Conservation (phyloP, 2,329 filamentous ascomycete species). For the Verticillium isaacii region DNA sequence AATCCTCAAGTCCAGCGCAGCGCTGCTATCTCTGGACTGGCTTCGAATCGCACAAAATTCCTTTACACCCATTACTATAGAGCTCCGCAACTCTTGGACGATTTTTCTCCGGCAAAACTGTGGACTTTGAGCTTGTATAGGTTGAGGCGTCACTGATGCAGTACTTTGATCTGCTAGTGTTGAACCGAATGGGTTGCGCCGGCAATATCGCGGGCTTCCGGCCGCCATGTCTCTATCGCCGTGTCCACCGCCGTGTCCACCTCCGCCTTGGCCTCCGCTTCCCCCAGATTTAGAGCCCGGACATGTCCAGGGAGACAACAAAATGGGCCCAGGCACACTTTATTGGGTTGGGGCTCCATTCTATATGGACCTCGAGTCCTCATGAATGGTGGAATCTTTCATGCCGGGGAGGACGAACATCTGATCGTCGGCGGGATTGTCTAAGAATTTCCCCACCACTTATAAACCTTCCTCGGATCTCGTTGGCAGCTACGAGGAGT, state of each 20-base stretch:
- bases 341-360: background rate
- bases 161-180: background rate
- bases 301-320: background rate
- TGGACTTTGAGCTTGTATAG: too few relatives aligned
- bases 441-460: slow-evolving; percentile 1
- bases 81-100: too few relatives aligned
- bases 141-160: too few relatives aligned
- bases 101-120: too few relatives aligned
- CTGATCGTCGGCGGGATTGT: background rate
- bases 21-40: too few relatives aligned
- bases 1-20: too few relatives aligned
- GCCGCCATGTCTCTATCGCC: background rate
- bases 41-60: too few relatives aligned
- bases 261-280: background rate
- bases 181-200: background rate
- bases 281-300: background rate
- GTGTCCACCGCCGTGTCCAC: background rate
- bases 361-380: background rate
- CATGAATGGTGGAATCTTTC: background rate
- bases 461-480: background rate
- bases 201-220: background rate
- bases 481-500: background rate
- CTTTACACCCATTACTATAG: fast-evolving
- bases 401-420: background rate
- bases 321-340: background rate